Evolutionary conservation across 208 protist genomes (phyloP).

Genomic region (Borovskyia barvae): DNA sequence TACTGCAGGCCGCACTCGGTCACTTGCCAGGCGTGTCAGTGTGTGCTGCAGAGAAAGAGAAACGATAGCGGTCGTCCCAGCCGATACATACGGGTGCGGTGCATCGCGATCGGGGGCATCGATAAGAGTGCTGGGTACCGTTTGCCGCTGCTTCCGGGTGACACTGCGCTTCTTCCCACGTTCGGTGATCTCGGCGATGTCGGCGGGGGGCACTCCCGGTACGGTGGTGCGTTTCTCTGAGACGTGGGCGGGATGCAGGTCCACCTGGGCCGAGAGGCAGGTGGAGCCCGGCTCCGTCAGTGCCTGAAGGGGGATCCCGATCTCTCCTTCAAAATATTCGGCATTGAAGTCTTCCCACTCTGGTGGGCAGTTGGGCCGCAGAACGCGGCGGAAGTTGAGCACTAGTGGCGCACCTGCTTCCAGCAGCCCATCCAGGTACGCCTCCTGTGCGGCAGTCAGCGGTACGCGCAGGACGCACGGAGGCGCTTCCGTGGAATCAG

Average conservation of each 20-base stretch:
- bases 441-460: slow-evolving; percentile 47
- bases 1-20: slow-evolving; percentile 66
- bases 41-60: slow-evolving; percentile 61
- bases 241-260: slow-evolving; percentile 34
- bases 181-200: slow-evolving; percentile 8
- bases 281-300: slow-evolving; percentile 69
- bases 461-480: slow-evolving; percentile 80
- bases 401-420: slow-evolving; percentile 42
- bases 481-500: slow-evolving; percentile 37
- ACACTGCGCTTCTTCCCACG: slow-evolving; percentile 32
- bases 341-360: slow-evolving; percentile 89
- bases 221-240: neutral
- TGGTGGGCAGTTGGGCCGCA: slow-evolving; percentile 52
- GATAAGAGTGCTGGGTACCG: slow-evolving; percentile 52
- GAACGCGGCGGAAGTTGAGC: slow-evolving; percentile 57
- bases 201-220: neutral
- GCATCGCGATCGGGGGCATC: slow-evolving; percentile 52
- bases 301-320: slow-evolving; percentile 43
- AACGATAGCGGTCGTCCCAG: slow-evolving; percentile 53
- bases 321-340: slow-evolving; percentile 56
- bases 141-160: slow-evolving; percentile 40
- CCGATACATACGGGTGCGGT: slow-evolving; percentile 73
- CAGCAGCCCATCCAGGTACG: slow-evolving; percentile 49
- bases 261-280: slow-evolving; percentile 28
- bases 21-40: slow-evolving; percentile 65